Percentiles rank a stretch among this genome's conserved stretches.
Conservation (phyloP, 1,139 yeast species). For the Magnusiomyces tetraspermus region DNA sequence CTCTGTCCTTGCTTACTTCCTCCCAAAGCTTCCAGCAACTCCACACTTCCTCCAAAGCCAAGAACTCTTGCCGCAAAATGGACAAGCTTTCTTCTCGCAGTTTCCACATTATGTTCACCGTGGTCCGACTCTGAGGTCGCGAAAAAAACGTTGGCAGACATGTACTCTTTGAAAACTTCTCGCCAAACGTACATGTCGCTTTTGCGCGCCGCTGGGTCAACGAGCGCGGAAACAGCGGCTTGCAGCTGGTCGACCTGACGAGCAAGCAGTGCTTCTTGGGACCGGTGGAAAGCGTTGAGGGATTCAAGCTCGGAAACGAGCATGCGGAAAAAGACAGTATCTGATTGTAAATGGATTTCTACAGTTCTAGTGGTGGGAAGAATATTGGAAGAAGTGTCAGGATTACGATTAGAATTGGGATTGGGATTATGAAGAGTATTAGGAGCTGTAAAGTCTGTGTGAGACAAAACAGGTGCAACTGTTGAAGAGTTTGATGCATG, state of each 20-base stretch:
- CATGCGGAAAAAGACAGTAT: slow-evolving; percentile 48
- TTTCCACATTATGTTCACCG: slow-evolving; percentile 36
- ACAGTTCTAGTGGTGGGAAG: too few species aligned
- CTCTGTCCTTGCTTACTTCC: neutral
- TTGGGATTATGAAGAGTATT: too few species aligned
- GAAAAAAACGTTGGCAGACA: slow-evolving; percentile 59
- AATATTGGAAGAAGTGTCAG: neutral
- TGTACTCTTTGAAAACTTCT: slow-evolving; percentile 52
- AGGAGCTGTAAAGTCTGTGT: too few species aligned
- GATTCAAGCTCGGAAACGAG: slow-evolving; percentile 47
- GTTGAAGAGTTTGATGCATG: too few species aligned
- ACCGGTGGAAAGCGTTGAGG: slow-evolving; percentile 39
- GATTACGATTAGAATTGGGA: too few species aligned
- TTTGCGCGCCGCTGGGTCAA: slow-evolving; percentile 35
- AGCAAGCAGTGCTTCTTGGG: slow-evolving; percentile 41
- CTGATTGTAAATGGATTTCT: slow-evolving; percentile 33
- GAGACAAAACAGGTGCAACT: too few species aligned
- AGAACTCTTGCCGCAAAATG: slow-evolving; percentile 40
- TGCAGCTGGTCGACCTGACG: slow-evolving; percentile 40
- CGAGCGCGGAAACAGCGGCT: slow-evolving; percentile 33
- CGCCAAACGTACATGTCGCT: slow-evolving; percentile 65
- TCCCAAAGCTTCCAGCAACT: neutral
- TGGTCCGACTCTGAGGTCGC: slow-evolving; percentile 43
- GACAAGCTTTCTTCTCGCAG: slow-evolving; percentile 32
- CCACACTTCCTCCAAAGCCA: slow-evolving; percentile 27